Conservation (phyloP, 2,329 filamentous ascomycete genomes). For the Talaromyces amestolkiae region DNA sequence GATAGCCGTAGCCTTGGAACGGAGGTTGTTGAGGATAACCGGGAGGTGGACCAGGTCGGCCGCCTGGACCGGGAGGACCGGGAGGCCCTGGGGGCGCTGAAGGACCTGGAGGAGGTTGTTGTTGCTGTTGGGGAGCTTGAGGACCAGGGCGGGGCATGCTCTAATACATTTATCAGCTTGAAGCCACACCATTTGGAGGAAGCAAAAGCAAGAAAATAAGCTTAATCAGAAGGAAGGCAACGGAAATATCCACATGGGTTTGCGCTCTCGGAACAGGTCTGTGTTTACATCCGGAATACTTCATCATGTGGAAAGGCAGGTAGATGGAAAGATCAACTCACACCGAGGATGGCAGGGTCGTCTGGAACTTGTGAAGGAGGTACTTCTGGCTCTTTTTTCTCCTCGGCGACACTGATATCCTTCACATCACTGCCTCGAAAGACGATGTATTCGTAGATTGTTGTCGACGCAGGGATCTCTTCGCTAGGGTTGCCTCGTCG, state of each 20-base stretch:
- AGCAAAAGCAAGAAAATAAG: neutral
- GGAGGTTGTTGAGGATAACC: constrained; percentile 43
- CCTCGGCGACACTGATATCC: constrained; percentile 89
- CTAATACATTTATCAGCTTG: constrained; percentile 27
- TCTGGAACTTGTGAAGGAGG: constrained; percentile 78
- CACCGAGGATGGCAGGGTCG: constrained; percentile 93
- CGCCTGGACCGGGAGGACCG: constrained; percentile 27
- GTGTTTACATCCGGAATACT: constrained; percentile 95
- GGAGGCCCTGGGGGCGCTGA: constrained; percentile 8
- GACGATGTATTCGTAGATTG: constrained; percentile 97
- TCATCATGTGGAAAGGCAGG: constrained; percentile 57
- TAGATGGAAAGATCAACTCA: constrained; percentile 60
- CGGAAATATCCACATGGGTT: constrained; percentile 95
- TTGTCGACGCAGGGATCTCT: constrained; percentile 79
- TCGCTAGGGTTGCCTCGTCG: constrained; percentile 74
- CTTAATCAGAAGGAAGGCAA: constrained; percentile 99
- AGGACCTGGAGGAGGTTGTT: constrained; percentile 44
- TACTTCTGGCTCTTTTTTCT: constrained; percentile 67
- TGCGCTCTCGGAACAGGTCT: constrained; percentile 85
- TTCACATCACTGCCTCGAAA: constrained; percentile 98
- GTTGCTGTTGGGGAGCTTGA: constrained; percentile 39
- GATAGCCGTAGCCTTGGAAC: constrained; percentile 44
- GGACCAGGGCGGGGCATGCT: constrained; percentile 45
- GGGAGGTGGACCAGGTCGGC: constrained; percentile 31
- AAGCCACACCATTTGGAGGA: too few species aligned